Conservation (phyloP, 176 grass and related monocot genomes). For the Luzula sylvatica region DNA sequence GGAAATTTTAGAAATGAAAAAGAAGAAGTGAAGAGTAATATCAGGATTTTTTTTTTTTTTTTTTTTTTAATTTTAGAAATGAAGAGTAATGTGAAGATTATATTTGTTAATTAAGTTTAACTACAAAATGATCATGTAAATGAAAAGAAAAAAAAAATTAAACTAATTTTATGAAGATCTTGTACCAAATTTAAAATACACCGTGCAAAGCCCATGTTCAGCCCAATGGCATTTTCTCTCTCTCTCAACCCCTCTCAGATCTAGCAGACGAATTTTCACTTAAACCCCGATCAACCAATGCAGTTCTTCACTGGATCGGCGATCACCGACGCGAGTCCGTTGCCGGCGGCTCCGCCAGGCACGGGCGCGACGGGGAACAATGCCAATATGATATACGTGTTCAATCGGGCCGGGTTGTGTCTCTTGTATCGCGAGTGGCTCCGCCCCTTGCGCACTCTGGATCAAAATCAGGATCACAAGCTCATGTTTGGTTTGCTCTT, state of each 20-base stretch:
- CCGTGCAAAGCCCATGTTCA: no score
- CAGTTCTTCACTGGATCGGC: slow-evolving; percentile 79
- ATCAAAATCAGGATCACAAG: slow-evolving; percentile 74
- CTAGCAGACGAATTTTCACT: slow-evolving; percentile 9
- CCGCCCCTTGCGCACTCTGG: slow-evolving; percentile 63
- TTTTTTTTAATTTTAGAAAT: no score
- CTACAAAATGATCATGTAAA: no score
- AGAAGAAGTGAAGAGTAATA: no score
- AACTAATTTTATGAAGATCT: no score
- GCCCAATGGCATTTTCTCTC: no score
- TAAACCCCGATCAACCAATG: slow-evolving; percentile 32
- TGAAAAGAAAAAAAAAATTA: no score
- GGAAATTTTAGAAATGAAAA: no score
- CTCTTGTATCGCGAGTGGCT: slow-evolving; percentile 93
- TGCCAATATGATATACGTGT: slow-evolving; percentile 78
- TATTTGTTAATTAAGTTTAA: no score
- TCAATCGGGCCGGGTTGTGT: slow-evolving; percentile 86
- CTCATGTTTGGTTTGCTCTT: slow-evolving; percentile 98
- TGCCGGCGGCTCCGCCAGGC: slow-evolving; percentile 55
- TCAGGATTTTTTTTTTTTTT: no score
- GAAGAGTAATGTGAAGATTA: no score
- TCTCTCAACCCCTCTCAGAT: neutral
- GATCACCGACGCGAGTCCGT: slow-evolving; percentile 39
- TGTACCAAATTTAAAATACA: no score
- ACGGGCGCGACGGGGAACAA: slow-evolving; percentile 51